Percentiles rank a stretch among this genome's conserved stretches.
These are phyloP conservation scores for Extremus antarcticus DNA, from an alignment of 495 filamentous ascomycete genomes.

Conservation along the genomic window DNA sequence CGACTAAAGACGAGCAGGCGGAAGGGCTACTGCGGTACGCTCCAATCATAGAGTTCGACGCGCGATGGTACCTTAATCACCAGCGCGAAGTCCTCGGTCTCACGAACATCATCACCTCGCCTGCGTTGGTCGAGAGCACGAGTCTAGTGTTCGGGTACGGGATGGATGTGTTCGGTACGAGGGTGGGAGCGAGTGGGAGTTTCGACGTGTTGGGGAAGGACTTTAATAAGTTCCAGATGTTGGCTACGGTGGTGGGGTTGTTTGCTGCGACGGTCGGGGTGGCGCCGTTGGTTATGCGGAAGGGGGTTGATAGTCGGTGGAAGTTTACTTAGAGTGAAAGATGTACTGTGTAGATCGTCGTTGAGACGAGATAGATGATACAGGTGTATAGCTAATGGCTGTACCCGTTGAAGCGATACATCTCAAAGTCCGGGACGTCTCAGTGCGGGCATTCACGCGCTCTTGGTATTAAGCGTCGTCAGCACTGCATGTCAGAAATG, in stretches of 20 bases:
- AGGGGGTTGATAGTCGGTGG: slow-evolving; percentile 45
- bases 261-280: slow-evolving; percentile 61
- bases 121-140: slow-evolving; percentile 83
- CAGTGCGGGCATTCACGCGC: no score
- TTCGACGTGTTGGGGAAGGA: slow-evolving; percentile 91
- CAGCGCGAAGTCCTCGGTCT: slow-evolving; percentile 70
- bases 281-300: slow-evolving; percentile 65
- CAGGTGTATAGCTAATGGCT: no score
- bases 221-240: slow-evolving; percentile 78
- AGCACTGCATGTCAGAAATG: no score
- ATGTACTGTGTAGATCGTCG: no score
- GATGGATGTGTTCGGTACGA: slow-evolving; percentile 74
- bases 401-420: no score
- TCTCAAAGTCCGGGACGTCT: no score
- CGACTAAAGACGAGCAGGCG: slow-evolving; percentile 63
- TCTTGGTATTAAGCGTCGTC: no score
- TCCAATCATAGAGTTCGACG: slow-evolving; percentile 73
- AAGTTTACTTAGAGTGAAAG: slow-evolving; percentile 20
- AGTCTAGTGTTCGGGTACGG: slow-evolving; percentile 86
- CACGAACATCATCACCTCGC: slow-evolving; percentile 55
- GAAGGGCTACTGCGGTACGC: slow-evolving; percentile 73
- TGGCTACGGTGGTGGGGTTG: slow-evolving; percentile 71
- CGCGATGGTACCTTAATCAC: slow-evolving; percentile 72
- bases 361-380: not conserved
- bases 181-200: slow-evolving; percentile 68